A percentile compares a stretch with the other conserved stretches of the same genome.
Evolutionary conservation across 257 asterid genomes (phyloP).

Genomic region (Plantago major): DNA sequence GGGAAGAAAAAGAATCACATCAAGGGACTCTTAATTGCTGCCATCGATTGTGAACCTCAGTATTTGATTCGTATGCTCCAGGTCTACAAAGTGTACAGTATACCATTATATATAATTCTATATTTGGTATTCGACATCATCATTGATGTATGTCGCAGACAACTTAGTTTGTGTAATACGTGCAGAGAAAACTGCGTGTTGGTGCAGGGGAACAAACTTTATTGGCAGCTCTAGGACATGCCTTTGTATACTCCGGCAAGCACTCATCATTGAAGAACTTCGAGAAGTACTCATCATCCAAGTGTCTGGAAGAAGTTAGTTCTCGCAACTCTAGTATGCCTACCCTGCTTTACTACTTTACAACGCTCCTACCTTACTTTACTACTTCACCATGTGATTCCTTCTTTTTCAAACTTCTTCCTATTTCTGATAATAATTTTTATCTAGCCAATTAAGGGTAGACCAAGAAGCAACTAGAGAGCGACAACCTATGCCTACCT

Average conservation of each 20-base stretch:
- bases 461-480: too few species aligned
- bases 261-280: conserved; percentile 42
- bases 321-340: not conserved
- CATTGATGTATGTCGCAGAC: too few species aligned
- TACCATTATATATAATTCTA: not conserved
- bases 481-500: too few species aligned
- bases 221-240: conserved; percentile 81
- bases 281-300: conserved; percentile 53
- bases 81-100: conserved; percentile 30
- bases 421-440: too few species aligned
- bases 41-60: conserved; percentile 95
- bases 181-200: conserved; percentile 82
- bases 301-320: conserved; percentile 72
- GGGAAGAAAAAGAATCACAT: conserved; percentile 84
- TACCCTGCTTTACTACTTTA: too few species aligned
- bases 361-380: not conserved
- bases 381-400: not conserved
- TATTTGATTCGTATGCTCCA: conserved; percentile 93
- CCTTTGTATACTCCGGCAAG: conserved; percentile 63
- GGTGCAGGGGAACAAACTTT: conserved; percentile 93
- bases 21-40: conserved; percentile 79
- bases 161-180: conserved; percentile 27
- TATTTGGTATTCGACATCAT: not conserved
- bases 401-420: not conserved
- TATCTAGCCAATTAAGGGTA: too few species aligned